phyloP scores from a whole-genome alignment of 2,329 filamentous ascomycete species.

The Apiospora marii region DNA sequence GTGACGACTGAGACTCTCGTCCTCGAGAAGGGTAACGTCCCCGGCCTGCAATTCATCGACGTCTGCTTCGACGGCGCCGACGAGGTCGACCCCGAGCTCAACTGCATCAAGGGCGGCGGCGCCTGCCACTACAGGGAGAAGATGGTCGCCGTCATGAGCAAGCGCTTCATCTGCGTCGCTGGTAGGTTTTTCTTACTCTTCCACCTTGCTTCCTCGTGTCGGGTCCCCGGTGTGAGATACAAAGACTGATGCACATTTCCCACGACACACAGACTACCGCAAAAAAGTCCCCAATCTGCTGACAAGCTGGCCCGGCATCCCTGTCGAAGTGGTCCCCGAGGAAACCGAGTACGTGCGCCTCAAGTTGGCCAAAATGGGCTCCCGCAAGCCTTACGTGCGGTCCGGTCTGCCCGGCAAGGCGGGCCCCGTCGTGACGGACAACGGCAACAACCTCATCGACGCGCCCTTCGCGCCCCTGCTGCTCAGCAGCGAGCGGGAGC shows the following conservation, averaged over 20 bases:
- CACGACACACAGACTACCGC: constrained; percentile 72
- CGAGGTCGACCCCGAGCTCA: constrained; percentile 92
- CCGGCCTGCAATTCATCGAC: constrained; percentile 70
- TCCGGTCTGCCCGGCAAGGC: constrained; percentile 79
- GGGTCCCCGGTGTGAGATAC: constrained; percentile 4
- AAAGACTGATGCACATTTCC: constrained; percentile 6
- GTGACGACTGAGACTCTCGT: constrained; percentile 81
- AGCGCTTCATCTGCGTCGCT: constrained; percentile 87
- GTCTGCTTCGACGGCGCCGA: constrained; percentile 97
- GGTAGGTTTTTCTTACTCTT: constrained; percentile 55
- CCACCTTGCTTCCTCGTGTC: neutral
- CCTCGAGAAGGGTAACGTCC: constrained; percentile 51
- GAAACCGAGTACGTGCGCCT: constrained; percentile 79
- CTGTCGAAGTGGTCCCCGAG: constrained; percentile 91
- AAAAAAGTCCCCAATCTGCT: constrained; percentile 83
- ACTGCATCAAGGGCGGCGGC: constrained; percentile 97
- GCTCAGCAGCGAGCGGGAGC: constrained; percentile 52
- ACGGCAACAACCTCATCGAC: constrained; percentile 89
- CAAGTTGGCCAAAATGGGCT: constrained; percentile 77
- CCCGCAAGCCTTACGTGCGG: constrained; percentile 73
- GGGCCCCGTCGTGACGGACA: constrained; percentile 81
- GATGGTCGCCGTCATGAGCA: constrained; percentile 84
- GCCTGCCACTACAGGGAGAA: constrained; percentile 99
- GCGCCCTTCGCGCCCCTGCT: constrained; percentile 83
- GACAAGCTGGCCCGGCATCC: constrained; percentile 81